Percentiles rank a stretch among this genome's conserved stretches.
These are phyloP conservation scores for Phytophthora pistaciae DNA, from an alignment of 352 stramenopile species.

Conservation along the genomic window DNA sequence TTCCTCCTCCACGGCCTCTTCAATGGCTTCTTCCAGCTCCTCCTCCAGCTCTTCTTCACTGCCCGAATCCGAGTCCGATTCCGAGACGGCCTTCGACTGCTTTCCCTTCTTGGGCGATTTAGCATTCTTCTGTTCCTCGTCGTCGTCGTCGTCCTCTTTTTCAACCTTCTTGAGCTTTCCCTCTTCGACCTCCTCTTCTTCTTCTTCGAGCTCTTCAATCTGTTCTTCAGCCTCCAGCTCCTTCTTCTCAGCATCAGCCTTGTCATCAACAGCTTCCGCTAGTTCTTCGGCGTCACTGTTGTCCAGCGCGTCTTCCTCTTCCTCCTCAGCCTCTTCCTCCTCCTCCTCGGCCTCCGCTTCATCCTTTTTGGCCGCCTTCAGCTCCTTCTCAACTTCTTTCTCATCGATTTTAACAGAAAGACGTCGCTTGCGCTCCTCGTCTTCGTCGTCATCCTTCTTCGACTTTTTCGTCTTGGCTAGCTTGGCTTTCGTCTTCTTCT, in stretches of 20 bases:
- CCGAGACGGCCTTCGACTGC: background rate
- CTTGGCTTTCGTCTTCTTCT: background rate
- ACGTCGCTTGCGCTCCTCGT: constrained; percentile 11
- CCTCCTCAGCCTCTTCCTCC: constrained; percentile 34
- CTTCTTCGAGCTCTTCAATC: constrained; percentile 19
- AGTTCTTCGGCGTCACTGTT: constrained; percentile 32
- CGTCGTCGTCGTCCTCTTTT: constrained; percentile 19
- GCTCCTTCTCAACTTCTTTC: constrained; percentile 35
- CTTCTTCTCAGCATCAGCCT: constrained; percentile 32
- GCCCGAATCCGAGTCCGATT: background rate
- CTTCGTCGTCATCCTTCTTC: background rate
- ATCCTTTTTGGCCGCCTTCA: constrained; percentile 28
- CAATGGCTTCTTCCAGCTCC: background rate
- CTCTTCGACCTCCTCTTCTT: constrained; percentile 33
- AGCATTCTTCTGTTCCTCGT: constrained; percentile 15
- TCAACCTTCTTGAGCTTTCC: constrained; percentile 29
- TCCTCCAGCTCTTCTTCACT: background rate
- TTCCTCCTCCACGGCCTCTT: constrained; percentile 9
- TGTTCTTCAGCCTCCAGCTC: constrained; percentile 32
- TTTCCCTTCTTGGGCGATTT: constrained; percentile 1
- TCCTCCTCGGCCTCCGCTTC: constrained; percentile 28
- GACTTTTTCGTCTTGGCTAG: no score
- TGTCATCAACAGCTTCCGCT: constrained; percentile 19
- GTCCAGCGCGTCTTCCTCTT: constrained; percentile 34
- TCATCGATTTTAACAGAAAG: constrained; percentile 26